These are phyloP conservation scores for Colletotrichum tabaci DNA, from an alignment of 2,329 filamentous ascomycete species.

Conservation along the genomic window DNA sequence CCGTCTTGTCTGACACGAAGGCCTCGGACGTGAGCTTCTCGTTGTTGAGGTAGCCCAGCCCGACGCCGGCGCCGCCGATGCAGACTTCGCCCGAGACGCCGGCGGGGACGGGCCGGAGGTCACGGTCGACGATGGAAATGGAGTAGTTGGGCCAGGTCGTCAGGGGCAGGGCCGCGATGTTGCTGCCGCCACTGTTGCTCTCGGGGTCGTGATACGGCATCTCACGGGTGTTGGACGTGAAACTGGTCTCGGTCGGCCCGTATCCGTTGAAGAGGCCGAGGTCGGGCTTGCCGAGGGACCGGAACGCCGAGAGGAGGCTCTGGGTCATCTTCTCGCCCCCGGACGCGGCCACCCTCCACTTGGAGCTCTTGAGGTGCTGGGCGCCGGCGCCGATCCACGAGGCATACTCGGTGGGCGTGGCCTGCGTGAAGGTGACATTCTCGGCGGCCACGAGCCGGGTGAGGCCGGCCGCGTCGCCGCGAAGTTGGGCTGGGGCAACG, in stretches of 20 bases:
- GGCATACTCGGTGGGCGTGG: conserved; percentile 59
- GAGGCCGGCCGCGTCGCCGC: conserved; percentile 54
- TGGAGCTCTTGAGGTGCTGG: background rate
- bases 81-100: conserved; percentile 54
- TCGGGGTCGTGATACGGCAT: no score
- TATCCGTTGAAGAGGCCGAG: conserved; percentile 24
- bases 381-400: conserved; percentile 48
- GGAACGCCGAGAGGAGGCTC: no score
- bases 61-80: conserved; percentile 50
- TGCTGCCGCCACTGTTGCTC: conserved; percentile 38
- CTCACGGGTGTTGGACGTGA: background rate
- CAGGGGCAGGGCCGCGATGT: conserved; percentile 36
- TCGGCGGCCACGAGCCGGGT: conserved; percentile 53
- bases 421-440: conserved; percentile 54
- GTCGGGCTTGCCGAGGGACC: conserved; percentile 22
- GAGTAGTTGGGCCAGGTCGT: conserved; percentile 50
- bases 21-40: conserved; percentile 26
- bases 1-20: background rate
- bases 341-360: no score
- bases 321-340: no score
- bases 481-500: conserved; percentile 49
- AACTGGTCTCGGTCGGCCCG: conserved; percentile 9
- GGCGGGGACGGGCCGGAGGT: conserved; percentile 52
- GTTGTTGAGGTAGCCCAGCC: conserved; percentile 51
- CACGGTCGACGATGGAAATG: conserved; percentile 59